Evolutionary conservation across 176 grass and related monocot genomes (phyloP), one percentile per base, ranked within the genome.

Genomic region (Bromus sterilis): DNA sequence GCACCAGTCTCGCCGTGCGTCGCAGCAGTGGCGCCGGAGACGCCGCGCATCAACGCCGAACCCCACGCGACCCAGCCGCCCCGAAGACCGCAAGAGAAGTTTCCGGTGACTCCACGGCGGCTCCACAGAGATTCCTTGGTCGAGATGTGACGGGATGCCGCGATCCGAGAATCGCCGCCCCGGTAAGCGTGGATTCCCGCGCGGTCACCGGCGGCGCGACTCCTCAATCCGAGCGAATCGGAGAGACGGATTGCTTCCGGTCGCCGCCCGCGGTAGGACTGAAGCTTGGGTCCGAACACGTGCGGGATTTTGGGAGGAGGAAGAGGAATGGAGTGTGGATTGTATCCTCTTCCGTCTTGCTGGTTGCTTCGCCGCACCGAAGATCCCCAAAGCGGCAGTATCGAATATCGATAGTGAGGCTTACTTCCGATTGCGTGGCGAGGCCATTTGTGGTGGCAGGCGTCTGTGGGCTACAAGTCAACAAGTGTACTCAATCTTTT

Each of bases 41-140:
- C 58, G 68, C 48, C 21, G 55, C 82, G 82, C 87, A 85, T 85
- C 82, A 70, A 83, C 85, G 35, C 28, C 7, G 72, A 62, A 23
- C 71, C 2, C 37, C 5, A 48, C 61, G 43, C 29, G 56, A 26
- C 49, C 29, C 59, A 24, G 37, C 23, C 59, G 7, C 81, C 29
- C 12, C 18, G 58, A 58, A 33, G 67, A 60, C 76, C 13, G 23
- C 31, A 1, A 77, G 76, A 53, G 53, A 84, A 70, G 71, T 70
- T 84, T 76, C 76, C 49, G 23, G 69, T 15, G 68, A 11, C 25
- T 49, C 42, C 68, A 71, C 40, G 69, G 41, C 41, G 13, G 35
- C 24, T 32, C 53, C 32, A 20, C 51, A 11, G 71, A 20, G 23
- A 24, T 26, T 66, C 61, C 32, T 55, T 33, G 28, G 34, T 40